Evolutionary conservation across 805 yeast genomes (phyloP), one percentile per base, ranked within the genome.

Genomic region (Lachancea thermotolerans): DNA sequence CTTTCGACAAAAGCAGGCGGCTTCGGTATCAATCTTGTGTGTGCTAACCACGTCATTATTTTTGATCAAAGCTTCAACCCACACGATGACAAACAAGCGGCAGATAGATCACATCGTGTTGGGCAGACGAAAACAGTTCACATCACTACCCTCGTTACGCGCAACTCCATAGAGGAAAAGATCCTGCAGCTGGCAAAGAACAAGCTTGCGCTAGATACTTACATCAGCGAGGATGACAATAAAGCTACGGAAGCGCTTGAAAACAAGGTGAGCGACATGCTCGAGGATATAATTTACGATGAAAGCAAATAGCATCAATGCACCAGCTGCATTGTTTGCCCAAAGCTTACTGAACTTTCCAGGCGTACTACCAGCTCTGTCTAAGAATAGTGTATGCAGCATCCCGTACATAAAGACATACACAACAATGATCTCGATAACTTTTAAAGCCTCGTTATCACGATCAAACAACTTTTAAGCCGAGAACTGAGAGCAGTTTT

Each of bases 1-100:
- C 70, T 93, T 37, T 87, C 96, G 10, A 93, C 99, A 3, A 88
- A 87, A 61, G 98, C 99, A 0, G 99, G 99, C 60, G 99, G 99
- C 1, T 93, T 93, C 67, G 99, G 99, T 47, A 93, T 93, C 66
- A 93, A 93, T 59, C 74, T 93, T 56, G 93, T 95, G 1, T 93
- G 95, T 59, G 98, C 99, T 7, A 91, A 88, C 60, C 79, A 82
- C 49, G 99, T 93, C 2, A 74, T 93, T 43, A 85, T 93, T 29
- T 90, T 82, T 60, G 99, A 93, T 62, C 91, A 89, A 62, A 82
- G 95, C 41, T 93, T 93, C 70, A 93, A 93, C 60, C 99, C 99
- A 0, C 99, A 93, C 64, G 99, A 93, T 63, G 99, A 93, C 60
- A 85, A 85, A 60, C 99, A 93, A 68, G 99, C 99, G 1, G 98